Base-by-base conservation (phyloP, 768 basidiomycete species). In the Chlorophyllum brunneum region DNA sequence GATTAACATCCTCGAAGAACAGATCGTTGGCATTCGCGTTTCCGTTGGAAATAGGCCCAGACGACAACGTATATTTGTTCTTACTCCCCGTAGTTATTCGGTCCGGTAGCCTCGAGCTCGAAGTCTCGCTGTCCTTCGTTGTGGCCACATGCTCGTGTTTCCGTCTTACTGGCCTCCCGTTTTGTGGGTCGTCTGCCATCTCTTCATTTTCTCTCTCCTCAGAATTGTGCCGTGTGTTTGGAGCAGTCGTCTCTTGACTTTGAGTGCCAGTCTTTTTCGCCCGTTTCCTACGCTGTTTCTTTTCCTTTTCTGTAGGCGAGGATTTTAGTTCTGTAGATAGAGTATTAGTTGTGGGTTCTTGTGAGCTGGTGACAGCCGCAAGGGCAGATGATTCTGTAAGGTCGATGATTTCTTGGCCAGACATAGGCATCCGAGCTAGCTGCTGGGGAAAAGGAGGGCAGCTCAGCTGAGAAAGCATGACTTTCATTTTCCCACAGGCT, bases 1-100 rank as follows among this genome's bases (percentile, higher is more conserved):
- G 76, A 4, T 61, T 58, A 16, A 65, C 61, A 57, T 87, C 86
- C 48, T 84, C 59, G 58, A 73, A 77, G 61, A 83, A 86, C 8
- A 79, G 48, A 40, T 57, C 51, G 5, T 30, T 18, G 10, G 34
- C 3, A n/a, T 37, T 29, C 29, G 52, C 51, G 16, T 52, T 44
- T 8, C 34, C 51, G 10, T 38, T 50, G 11, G 26, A n/a, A 24
- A n/a, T 8, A 15, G 26, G 27, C 22, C 18, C 31, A 46, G 30
- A 20, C 15, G 48, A 41, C 15, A 26, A 7, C 23, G 46, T 20
- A 7, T 22, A 23, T 51, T 38, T 15, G 16, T 41, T 37, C 37
- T 23, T 34, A 36, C 20, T 36, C 5, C 7, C 27, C 2, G 38
- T 13, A 30, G 18, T 34, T 54, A 36, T 34, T 51, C 54, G 33